A percentile compares a stretch with the other conserved stretches of the same genome.
Evolutionary conservation across 495 filamentous ascomycete species (phyloP).

Genomic region (Aspergillus taichungensis): DNA sequence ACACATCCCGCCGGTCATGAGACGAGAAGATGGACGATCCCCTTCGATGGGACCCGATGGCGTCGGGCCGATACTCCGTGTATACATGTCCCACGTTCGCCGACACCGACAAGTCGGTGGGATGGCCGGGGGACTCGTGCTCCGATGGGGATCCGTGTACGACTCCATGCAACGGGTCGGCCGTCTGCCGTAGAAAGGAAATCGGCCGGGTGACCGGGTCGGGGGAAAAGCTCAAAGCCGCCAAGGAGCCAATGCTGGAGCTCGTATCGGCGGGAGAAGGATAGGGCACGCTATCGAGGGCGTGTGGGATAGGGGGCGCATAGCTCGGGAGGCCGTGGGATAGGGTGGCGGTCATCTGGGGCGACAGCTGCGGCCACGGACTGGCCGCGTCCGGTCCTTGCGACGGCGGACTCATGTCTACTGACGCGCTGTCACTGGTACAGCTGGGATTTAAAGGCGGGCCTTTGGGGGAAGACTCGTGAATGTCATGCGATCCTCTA

Average conservation of each 20-base stretch:
- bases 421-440: conserved; percentile 14
- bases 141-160: conserved; percentile 3
- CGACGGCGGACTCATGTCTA: conserved; percentile 13
- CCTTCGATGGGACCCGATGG: conserved; percentile 4
- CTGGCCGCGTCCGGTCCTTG: conserved; percentile 12
- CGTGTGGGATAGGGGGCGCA: conserved; percentile 11
- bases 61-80: conserved; percentile 3
- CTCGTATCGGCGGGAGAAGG: conserved; percentile 21
- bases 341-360: conserved; percentile 7
- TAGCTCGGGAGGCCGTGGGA: conserved; percentile 12
- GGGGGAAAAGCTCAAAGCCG: conserved; percentile 23
- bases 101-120: neutral
- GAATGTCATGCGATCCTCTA: conserved; percentile 20
- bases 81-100: too few species aligned
- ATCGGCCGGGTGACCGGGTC: conserved; percentile 25
- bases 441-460: conserved; percentile 12
- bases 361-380: conserved; percentile 19
- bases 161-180: conserved; percentile 7
- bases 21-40: conserved; percentile 3
- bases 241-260: conserved; percentile 22
- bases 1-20: neutral
- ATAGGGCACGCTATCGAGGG: conserved; percentile 13
- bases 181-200: conserved; percentile 29
- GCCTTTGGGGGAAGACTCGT: conserved; percentile 20
- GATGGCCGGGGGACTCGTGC: conserved; percentile 1